Conservation (phyloP, 306 rosid genomes). For the Begonia loranthoides region DNA sequence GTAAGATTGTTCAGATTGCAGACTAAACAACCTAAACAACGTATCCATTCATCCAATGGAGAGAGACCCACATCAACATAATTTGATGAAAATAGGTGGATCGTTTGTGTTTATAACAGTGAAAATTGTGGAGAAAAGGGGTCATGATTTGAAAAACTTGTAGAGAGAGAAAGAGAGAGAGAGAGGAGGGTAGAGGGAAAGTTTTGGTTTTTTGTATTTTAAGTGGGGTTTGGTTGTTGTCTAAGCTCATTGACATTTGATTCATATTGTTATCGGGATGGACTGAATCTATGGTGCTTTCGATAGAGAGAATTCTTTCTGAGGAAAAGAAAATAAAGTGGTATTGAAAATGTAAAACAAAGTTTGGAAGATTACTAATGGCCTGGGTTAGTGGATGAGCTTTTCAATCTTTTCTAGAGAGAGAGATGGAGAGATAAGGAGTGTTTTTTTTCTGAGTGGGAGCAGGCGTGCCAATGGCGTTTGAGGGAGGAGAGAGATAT, state of each 20-base stretch:
- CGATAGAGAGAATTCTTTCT: conserved; percentile 36
- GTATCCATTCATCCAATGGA: conserved; percentile 71
- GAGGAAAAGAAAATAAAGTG: conserved; percentile 62
- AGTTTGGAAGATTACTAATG: conserved; percentile 20
- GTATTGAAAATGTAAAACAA: conserved; percentile 40
- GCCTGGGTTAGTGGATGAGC: conserved; percentile 71
- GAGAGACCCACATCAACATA: conserved; percentile 13
- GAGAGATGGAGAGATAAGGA: conserved; percentile 14
- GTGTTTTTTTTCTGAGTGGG: conserved; percentile 45
- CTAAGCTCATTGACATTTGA: too few relatives aligned
- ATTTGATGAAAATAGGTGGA: not conserved
- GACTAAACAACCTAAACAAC: conserved; percentile 69
- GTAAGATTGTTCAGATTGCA: conserved; percentile 31
- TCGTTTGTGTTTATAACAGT: not conserved
- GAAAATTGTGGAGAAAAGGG: not conserved
- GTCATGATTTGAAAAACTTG: not conserved
- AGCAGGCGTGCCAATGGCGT: conserved; percentile 87
- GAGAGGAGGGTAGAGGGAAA: not conserved
- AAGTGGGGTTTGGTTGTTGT: too few relatives aligned
- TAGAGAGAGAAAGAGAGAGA: not conserved
- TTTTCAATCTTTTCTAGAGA: conserved; percentile 29
- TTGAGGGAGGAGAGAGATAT: conserved; percentile 18
- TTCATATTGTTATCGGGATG: too few relatives aligned
- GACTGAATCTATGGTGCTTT: too few relatives aligned
- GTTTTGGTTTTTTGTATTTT: not conserved